These are phyloP conservation scores for Vaccinium myrtillus DNA, from an alignment of 148 eudicot genomes.

Conservation along the genomic window DNA sequence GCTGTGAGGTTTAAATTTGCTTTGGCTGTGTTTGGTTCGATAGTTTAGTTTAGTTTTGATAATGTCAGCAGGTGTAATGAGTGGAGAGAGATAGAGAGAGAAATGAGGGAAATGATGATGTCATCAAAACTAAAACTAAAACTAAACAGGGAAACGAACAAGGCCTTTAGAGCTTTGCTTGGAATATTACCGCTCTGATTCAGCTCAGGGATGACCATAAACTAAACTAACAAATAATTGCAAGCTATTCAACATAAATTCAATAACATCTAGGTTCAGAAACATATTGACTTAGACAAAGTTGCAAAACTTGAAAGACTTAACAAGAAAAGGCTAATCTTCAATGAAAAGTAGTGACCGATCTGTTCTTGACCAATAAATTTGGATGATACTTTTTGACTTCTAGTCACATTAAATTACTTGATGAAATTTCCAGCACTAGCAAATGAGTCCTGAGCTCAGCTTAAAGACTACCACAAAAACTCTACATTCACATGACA, in stretches of 20 bases:
- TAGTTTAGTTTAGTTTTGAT: too few species aligned
- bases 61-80: too few species aligned
- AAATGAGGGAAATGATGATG: too few species aligned
- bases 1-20: neutral
- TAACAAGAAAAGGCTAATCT: neutral
- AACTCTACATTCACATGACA: neutral
- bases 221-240: neutral
- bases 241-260: neutral
- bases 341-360: neutral
- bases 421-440: neutral
- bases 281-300: neutral
- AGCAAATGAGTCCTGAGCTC: neutral
- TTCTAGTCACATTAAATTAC: neutral
- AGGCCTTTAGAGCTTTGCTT: neutral
- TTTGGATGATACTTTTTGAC: neutral
- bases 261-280: neutral
- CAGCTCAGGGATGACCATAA: neutral
- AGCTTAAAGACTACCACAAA: constrained; percentile 1
- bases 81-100: too few species aligned
- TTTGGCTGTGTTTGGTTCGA: too few species aligned
- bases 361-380: neutral
- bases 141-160: too few species aligned
- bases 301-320: neutral
- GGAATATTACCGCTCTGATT: neutral
- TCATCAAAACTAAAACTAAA: too few species aligned